A percentile compares a stretch with the other conserved stretches of the same genome.
Evolutionary conservation across 805 yeast genomes (phyloP).

Genomic region (Zygosaccharomyces rouxii): DNA sequence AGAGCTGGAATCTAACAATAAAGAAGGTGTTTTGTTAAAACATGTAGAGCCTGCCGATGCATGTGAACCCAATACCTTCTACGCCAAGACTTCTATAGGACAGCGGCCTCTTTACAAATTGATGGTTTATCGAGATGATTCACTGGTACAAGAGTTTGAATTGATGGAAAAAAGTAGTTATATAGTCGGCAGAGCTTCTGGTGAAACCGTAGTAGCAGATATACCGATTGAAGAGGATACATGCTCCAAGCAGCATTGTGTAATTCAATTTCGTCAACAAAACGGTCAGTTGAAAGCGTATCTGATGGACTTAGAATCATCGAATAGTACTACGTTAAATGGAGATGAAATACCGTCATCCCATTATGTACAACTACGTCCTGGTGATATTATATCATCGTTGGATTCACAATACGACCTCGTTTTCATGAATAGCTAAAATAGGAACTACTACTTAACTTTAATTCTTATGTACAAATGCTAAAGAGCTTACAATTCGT

Average conservation of each 20-base stretch:
- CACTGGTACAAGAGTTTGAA: conserved; percentile 21
- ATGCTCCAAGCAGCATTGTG: conserved; percentile 48
- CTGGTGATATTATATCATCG: conserved; percentile 41
- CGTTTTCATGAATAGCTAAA: conserved; percentile 19
- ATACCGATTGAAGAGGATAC: conserved; percentile 35
- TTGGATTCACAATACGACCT: conserved; percentile 32
- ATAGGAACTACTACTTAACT: neutral
- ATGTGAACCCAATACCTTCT: conserved; percentile 22
- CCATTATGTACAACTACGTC: conserved; percentile 41
- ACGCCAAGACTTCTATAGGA: conserved; percentile 19
- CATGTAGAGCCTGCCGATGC: conserved; percentile 39
- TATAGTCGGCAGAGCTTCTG: conserved; percentile 38
- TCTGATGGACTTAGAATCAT: conserved; percentile 44
- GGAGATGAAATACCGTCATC: conserved; percentile 38
- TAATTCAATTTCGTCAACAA: conserved; percentile 40
- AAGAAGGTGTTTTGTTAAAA: conserved; percentile 36
- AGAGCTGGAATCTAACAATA: conserved; percentile 38
- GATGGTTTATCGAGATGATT: conserved; percentile 30
- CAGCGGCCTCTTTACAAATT: conserved; percentile 28
- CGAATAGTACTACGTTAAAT: conserved; percentile 45
- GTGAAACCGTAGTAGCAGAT: conserved; percentile 34
- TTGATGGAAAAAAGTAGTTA: conserved; percentile 30
- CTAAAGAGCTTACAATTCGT: conserved; percentile 48
- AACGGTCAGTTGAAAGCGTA: conserved; percentile 33
- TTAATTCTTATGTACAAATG: conserved; percentile 9